Conservation (phyloP, 2,329 filamentous ascomycete genomes). For the Monosporascus sp. region DNA sequence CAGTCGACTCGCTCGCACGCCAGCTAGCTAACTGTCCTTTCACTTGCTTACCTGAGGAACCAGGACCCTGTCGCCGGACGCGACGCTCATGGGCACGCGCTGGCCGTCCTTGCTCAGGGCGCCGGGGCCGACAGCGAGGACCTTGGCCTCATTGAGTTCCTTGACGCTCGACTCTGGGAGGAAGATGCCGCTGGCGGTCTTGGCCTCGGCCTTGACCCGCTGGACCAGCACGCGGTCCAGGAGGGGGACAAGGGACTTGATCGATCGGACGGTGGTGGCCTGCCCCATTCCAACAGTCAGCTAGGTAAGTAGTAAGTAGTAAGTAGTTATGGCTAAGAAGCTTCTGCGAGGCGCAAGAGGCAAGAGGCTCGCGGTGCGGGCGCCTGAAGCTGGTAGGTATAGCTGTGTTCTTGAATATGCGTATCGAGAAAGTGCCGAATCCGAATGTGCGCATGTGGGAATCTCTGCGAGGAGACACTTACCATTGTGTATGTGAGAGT, state of each 20-base stretch:
- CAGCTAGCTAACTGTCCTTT: no score
- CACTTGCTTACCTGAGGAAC: constrained; percentile 71
- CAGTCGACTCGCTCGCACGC: no score
- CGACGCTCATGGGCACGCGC: constrained; percentile 77
- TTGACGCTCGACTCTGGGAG: constrained; percentile 95
- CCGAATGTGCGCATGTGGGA: no score
- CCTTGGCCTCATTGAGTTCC: constrained; percentile 96
- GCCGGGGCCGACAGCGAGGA: constrained; percentile 90
- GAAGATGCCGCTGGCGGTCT: constrained; percentile 96
- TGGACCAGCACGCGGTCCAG: constrained; percentile 98
- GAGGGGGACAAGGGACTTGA: constrained; percentile 90
- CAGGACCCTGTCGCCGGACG: constrained; percentile 83
- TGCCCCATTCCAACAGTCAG: constrained; percentile 19
- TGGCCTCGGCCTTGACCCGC: constrained; percentile 93
- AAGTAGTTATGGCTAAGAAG: no score
- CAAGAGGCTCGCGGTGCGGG: no score
- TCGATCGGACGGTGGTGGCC: constrained; percentile 79
- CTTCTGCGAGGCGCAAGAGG: no score
- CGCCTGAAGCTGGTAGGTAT: no score
- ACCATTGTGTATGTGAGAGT: constrained; percentile 20
- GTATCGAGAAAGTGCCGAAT: no score
- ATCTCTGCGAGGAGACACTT: constrained; percentile 1
- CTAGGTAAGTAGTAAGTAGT: no score
- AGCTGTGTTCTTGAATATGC: no score
- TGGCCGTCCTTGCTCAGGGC: constrained; percentile 83